These are phyloP conservation scores for Colletotrichum filicis DNA, from an alignment of 2,329 filamentous ascomycete genomes.

Conservation along the genomic window DNA sequence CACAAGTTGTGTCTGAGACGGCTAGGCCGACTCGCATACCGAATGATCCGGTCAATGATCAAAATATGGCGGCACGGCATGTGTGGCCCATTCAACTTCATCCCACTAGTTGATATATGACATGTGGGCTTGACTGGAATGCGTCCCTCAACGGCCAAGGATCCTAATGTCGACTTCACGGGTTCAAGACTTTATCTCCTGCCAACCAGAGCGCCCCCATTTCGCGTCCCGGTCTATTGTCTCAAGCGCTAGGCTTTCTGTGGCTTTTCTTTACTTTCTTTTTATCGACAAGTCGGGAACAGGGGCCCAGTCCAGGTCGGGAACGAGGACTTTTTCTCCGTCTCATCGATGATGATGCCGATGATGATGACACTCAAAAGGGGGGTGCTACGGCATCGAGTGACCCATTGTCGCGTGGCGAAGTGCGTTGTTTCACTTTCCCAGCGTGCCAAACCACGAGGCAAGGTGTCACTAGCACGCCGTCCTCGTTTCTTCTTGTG, in stretches of 20 bases:
- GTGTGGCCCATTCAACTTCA: not conserved
- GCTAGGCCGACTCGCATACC: not conserved
- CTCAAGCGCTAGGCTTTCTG: not conserved
- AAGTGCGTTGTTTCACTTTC: constrained; percentile 20
- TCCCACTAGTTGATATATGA: not conserved
- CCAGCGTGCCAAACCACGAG: constrained; percentile 34
- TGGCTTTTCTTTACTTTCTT: not conserved
- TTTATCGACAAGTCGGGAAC: not conserved
- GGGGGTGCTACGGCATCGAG: not conserved
- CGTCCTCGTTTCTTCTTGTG: constrained; percentile 15
- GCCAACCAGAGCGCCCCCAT: not conserved
- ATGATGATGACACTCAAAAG: constrained; percentile 22
- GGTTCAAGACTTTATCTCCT: not conserved
- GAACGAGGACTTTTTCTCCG: not conserved
- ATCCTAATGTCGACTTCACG: not conserved
- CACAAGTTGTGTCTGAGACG: not conserved
- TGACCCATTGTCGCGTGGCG: constrained; percentile 27
- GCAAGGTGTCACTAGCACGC: constrained; percentile 17
- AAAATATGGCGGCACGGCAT: not conserved
- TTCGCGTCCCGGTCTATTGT: not conserved
- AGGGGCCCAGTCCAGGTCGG: not conserved
- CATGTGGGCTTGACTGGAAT: not conserved
- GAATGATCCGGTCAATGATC: not conserved
- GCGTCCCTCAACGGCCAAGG: not conserved
- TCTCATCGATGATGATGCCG: constrained; percentile 2